Percentiles rank a stretch among this genome's conserved stretches.
These are phyloP conservation scores for Zarea fungicola DNA, from an alignment of 2,329 filamentous ascomycete genomes.

Conservation along the genomic window DNA sequence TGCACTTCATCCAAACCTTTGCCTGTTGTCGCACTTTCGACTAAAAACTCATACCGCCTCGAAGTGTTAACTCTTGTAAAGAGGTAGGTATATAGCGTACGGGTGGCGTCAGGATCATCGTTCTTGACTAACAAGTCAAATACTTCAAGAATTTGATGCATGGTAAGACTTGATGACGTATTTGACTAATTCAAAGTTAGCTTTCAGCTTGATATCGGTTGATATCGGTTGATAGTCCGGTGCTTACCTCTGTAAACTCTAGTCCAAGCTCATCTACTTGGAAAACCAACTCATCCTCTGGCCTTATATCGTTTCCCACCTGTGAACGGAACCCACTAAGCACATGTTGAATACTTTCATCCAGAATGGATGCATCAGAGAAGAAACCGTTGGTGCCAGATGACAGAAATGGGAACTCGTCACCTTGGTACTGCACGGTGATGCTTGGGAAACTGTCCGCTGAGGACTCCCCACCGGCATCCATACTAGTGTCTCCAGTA, in stretches of 20 bases:
- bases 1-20: slow-evolving; percentile 37
- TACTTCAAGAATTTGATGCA: slow-evolving; percentile 38
- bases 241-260: slow-evolving; percentile 46
- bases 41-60: slow-evolving; percentile 34
- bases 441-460: slow-evolving; percentile 28
- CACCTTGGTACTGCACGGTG: slow-evolving; percentile 38
- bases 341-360: slow-evolving; percentile 40
- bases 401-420: slow-evolving; percentile 39
- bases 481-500: background rate
- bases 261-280: slow-evolving; percentile 48
- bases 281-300: slow-evolving; percentile 45
- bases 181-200: slow-evolving; percentile 32
- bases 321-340: slow-evolving; percentile 41
- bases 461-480: slow-evolving; percentile 6
- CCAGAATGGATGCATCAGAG: slow-evolving; percentile 35
- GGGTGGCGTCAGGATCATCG: slow-evolving; percentile 34
- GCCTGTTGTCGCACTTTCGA: slow-evolving; percentile 37
- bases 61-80: slow-evolving; percentile 35
- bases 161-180: slow-evolving; percentile 30
- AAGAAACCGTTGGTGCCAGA: slow-evolving; percentile 38
- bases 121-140: slow-evolving; percentile 40
- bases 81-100: slow-evolving; percentile 37
- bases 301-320: slow-evolving; percentile 38
- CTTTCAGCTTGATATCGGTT: background rate
- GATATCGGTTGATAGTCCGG: background rate